A percentile compares a stretch with the other conserved stretches of the same genome.
Evolutionary conservation across 805 yeast species (phyloP).

Genomic region (Danielia oregonensis): DNA sequence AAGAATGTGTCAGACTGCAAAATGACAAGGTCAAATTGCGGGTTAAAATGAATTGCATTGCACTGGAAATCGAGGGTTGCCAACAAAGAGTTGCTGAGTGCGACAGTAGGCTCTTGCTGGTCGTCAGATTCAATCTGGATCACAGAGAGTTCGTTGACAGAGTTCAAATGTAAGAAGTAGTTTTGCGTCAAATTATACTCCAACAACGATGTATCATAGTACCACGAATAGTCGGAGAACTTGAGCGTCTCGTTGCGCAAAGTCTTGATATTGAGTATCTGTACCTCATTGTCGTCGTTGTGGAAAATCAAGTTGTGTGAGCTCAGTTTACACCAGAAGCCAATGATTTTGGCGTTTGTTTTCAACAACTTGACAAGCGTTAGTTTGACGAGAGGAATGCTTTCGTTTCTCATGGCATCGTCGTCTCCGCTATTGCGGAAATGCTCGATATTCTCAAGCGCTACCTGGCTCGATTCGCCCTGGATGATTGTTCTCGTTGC

Average conservation of each 20-base stretch:
- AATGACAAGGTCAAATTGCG: constrained; percentile 12
- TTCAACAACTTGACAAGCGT: constrained; percentile 31
- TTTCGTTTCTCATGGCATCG: constrained; percentile 27
- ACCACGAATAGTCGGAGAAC: constrained; percentile 30
- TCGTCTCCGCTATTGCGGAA: constrained; percentile 25
- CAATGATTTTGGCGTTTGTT: constrained; percentile 26
- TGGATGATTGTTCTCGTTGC: constrained; percentile 33
- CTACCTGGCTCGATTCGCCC: constrained; percentile 17
- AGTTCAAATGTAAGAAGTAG: constrained; percentile 27
- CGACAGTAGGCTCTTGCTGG: constrained; percentile 1
- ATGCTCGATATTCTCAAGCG: constrained; percentile 35
- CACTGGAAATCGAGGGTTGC: constrained; percentile 4
- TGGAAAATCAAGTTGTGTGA: constrained; percentile 36
- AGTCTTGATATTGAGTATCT: constrained; percentile 30
- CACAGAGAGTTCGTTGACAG: constrained; percentile 24
- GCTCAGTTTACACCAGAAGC: constrained; percentile 36
- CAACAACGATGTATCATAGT: constrained; percentile 17
- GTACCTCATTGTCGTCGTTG: constrained; percentile 25
- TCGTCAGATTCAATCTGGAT: constrained; percentile 9
- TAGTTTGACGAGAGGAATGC: constrained; percentile 25
- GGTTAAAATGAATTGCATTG: constrained; percentile 11
- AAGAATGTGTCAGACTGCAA: constrained; percentile 3
- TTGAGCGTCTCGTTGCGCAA: constrained; percentile 26
- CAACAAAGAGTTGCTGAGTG: constrained; percentile 5
- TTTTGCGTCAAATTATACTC: constrained; percentile 24